Evolutionary conservation across 345 rosid genomes (phyloP).

Genomic region (Rhodomyrtus tomentosa): DNA sequence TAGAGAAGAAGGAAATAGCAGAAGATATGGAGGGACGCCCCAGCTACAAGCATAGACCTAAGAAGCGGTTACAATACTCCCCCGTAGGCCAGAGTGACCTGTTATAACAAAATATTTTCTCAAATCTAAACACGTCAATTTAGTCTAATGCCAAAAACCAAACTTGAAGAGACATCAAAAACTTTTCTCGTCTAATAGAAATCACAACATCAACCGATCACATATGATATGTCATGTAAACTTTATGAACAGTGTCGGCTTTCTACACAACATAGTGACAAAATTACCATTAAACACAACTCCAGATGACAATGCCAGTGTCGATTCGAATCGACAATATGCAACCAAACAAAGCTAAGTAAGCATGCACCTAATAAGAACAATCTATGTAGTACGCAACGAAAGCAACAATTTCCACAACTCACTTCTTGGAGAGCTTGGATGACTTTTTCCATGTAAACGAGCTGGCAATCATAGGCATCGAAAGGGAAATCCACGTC

Average conservation of each 20-base stretch:
- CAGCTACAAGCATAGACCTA: too few relatives aligned
- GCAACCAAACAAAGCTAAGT: not conserved
- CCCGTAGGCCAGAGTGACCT: not conserved
- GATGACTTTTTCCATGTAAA: conserved; percentile 91
- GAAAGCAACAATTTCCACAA: not conserved
- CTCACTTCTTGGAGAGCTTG: conserved; percentile 75
- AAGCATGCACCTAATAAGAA: not conserved
- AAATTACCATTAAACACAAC: not conserved
- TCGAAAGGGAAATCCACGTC: conserved; percentile 90
- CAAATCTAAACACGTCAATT: not conserved
- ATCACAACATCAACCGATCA: not conserved
- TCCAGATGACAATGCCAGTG: not conserved
- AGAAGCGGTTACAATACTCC: not conserved
- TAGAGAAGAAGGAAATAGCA: too few relatives aligned
- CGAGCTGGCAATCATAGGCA: conserved; percentile 81
- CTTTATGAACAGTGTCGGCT: not conserved
- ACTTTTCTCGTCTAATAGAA: not conserved
- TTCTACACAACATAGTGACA: not conserved
- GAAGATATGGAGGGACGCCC: too few relatives aligned
- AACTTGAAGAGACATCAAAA: not conserved
- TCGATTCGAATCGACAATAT: not conserved
- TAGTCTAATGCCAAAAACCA: not conserved
- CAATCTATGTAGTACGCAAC: not conserved
- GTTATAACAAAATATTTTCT: not conserved
- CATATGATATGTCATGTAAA: not conserved